A percentile compares a stretch with the other conserved stretches of the same genome.
Conservation (phyloP, 2,329 filamentous ascomycete genomes). For the Pyrenochaeta sp. region DNA sequence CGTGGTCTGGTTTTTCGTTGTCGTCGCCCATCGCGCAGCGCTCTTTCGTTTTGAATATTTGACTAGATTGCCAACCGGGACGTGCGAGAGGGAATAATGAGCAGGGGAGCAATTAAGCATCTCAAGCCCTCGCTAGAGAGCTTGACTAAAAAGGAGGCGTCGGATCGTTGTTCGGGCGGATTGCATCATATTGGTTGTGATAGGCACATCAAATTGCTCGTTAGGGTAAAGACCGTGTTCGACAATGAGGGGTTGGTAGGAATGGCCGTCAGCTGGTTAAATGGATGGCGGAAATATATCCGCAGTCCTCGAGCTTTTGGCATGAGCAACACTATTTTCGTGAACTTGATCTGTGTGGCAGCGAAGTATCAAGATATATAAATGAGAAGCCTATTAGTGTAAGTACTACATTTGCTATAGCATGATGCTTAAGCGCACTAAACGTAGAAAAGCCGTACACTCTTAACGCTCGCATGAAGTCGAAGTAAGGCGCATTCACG, state of each 20-base stretch:
- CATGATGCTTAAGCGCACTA: too few species aligned
- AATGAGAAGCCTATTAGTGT: too few species aligned
- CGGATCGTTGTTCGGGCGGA: neutral
- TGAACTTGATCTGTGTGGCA: too few species aligned
- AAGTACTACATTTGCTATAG: too few species aligned
- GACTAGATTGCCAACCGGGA: neutral
- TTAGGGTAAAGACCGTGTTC: slow-evolving; percentile 4
- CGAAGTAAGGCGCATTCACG: too few species aligned
- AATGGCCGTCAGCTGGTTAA: neutral
- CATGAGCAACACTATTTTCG: too few species aligned
- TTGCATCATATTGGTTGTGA: neutral
- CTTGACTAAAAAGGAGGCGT: neutral
- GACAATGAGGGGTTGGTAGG: slow-evolving; percentile 7
- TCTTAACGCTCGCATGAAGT: too few species aligned
- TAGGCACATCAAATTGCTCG: neutral
- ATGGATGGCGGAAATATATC: too few species aligned
- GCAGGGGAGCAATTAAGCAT: neutral
- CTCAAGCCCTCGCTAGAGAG: neutral
- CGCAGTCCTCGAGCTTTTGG: too few species aligned
- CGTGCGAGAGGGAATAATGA: neutral
- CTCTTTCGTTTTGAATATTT: neutral
- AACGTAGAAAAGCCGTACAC: too few species aligned
- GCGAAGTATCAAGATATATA: too few species aligned
- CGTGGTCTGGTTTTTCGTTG: neutral
- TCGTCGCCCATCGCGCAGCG: neutral